Evolutionary conservation across 148 eudicot species (phyloP), one percentile per base, ranked within the genome.

Genomic region (Chenopodium album): DNA sequence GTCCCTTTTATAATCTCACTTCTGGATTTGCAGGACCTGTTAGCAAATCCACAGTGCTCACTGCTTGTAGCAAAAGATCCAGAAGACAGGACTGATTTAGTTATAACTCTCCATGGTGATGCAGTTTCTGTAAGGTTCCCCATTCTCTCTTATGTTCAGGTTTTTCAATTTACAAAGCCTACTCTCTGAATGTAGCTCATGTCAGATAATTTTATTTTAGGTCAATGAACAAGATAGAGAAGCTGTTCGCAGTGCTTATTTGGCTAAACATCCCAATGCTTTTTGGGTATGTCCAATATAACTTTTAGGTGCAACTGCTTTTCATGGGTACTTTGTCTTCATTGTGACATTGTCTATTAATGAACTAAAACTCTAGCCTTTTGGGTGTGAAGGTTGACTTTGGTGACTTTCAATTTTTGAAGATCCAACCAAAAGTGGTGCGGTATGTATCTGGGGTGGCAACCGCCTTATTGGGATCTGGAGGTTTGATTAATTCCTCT

Each of bases 1-100:
- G 22, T 23, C 28, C 22, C 73, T 14, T 64, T 28, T 64, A 48
- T 37, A 34, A 64, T 75, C 48, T 81, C 54, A 78, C 54, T 73
- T 81, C 7, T 75, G 23, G 22, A 74, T 83, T 85, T 89, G 75
- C 94, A 97, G 99, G 98, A 97, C 84, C 91, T 97, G 76, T 72
- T 87, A 74, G 92, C 93, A 65, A 92, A 90, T 87, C 89, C 93
- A 28, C 90, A 87, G 85, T 97, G 99, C 88, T 94, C 98, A 59
- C 82, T 97, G 88, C 95, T 97, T 79, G 89, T 94, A 56, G 92
- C 98, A 84, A 97, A 88, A 91, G 98, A 94, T 87, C 99, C 98
- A 0, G 94, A 90, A 80, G 99, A 97, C 83, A 89, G 94, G 88
- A 92, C 99, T 66, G 99, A 94, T 82, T 86, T 97, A 81, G 93